phyloP scores from a whole-genome alignment of 345 rosid genomes.

The Syzygium aqueum region DNA sequence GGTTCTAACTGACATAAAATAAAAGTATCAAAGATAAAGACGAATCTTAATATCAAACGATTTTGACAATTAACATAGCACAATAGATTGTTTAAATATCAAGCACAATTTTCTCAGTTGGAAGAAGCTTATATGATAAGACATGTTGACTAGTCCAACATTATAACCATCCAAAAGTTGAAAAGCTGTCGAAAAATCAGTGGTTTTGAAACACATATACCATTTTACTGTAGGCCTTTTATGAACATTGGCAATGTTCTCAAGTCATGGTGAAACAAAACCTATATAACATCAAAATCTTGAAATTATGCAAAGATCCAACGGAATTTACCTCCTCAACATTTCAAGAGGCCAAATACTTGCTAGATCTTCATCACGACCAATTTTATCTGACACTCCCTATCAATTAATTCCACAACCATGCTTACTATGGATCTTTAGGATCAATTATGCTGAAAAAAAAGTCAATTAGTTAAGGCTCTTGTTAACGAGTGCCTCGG shows the following conservation, averaged over 20 bases:
- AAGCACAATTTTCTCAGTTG: background rate
- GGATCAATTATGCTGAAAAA: background rate
- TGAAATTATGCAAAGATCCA: background rate
- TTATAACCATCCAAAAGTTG: background rate
- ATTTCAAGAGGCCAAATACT: conserved; percentile 59
- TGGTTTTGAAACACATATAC: background rate
- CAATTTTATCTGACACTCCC: conserved; percentile 36
- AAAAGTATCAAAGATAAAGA: background rate
- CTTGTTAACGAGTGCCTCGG: background rate
- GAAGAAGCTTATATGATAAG: background rate
- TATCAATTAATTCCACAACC: conserved; percentile 5
- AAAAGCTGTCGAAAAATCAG: background rate
- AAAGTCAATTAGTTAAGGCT: background rate
- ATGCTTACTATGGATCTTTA: background rate
- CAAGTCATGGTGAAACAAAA: background rate
- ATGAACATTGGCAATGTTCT: background rate
- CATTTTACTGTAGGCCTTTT: background rate
- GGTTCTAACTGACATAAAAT: background rate
- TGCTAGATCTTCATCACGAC: conserved; percentile 38
- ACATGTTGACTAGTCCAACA: background rate
- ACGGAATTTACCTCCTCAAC: conserved; percentile 59
- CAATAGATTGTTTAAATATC: background rate
- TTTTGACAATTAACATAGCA: background rate
- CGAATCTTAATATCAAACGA: background rate
- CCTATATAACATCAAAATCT: background rate